Evolutionary conservation across 768 basidiomycete species (phyloP), one percentile per base, ranked within the genome.

Genomic region (Xerocomellus chrysenteron): DNA sequence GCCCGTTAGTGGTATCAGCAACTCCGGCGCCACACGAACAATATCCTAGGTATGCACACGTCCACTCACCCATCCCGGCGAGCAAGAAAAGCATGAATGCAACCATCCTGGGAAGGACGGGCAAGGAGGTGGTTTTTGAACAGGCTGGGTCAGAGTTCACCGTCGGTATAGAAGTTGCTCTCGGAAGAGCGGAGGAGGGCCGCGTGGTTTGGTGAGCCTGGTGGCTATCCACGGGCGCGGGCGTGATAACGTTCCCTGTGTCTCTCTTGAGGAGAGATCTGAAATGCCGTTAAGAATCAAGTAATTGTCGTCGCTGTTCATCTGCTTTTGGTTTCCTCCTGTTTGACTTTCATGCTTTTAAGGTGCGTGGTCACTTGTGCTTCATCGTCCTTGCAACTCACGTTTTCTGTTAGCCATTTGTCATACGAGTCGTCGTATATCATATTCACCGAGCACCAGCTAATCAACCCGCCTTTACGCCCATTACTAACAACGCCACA

Each of bases 161-260:
- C 1, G 59, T 68, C 30, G 72, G 70, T 16, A 55, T 73, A 30
- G 72, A 72, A 42, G 66, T 72, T 12, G 66, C 70, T 24, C 58
- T 72, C 19, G 69, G 70, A 55, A 61, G 68, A 47, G 72, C 70
- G 26, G 70, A 72, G 37, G 72, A 73, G 43, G 70, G 72, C 6
- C 61, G 68, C 2, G 63, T 69, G 1, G 56, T 72, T 21, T 71
- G 71, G 69, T 71, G 53, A 69, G n/a, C 49, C 46, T 36, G 30
- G 39, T 44, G 35, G 32, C 49, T 16, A 13, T 39, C 43, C 46
- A 21, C 32, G 35, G 51, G 30, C 21, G 24, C 14, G 24, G 43
- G 41, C 26, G 30, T 21, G 41, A 32, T 45, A 24, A 43, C 24
- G 39, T 39, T 33, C 17, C 41, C 37, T 42, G 39, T 36, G 48